These are phyloP conservation scores for Hypocrella siamensis DNA, from an alignment of 2,329 filamentous ascomycete species.

Conservation along the genomic window DNA sequence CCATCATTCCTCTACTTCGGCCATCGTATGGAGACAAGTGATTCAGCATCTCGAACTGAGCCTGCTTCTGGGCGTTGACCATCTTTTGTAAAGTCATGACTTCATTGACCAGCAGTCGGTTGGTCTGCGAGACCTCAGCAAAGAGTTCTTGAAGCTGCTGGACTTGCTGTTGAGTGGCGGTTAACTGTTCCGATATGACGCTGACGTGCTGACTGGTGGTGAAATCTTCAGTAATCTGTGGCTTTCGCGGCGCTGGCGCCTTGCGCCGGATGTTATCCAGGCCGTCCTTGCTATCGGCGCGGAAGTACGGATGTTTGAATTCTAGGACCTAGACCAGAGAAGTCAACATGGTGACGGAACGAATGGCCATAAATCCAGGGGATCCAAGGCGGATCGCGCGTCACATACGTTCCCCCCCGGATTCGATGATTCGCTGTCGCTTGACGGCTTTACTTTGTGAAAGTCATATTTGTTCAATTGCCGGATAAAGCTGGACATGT, in stretches of 20 bases:
- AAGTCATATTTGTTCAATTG: conserved; percentile 98
- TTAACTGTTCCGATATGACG: conserved; percentile 72
- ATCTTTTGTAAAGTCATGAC: conserved; percentile 45
- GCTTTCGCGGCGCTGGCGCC: conserved; percentile 78
- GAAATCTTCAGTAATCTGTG: conserved; percentile 50
- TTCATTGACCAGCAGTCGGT: conserved; percentile 46
- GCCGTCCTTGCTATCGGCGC: conserved; percentile 87
- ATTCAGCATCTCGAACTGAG: conserved; percentile 40
- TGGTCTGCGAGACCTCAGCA: conserved; percentile 54
- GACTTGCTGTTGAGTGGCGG: conserved; percentile 84
- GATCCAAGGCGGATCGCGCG: too few relatives aligned
- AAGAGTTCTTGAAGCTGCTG: conserved; percentile 76
- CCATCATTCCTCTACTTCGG: conserved; percentile 20
- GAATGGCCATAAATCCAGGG: too few relatives aligned
- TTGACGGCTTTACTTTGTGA: conserved; percentile 67
- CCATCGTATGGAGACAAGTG: conserved; percentile 33
- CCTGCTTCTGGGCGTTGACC: conserved; percentile 40
- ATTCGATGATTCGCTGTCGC: conserved; percentile 17
- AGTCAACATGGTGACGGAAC: not conserved
- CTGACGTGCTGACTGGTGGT: conserved; percentile 78
- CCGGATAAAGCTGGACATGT: conserved; percentile 91
- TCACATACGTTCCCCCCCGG: conserved; percentile 20
- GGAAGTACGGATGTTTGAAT: conserved; percentile 95
- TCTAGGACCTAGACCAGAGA: conserved; percentile 39
- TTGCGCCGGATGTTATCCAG: conserved; percentile 94